A percentile compares a stretch with the other conserved stretches of the same genome.
Evolutionary conservation across 495 filamentous ascomycete species (phyloP).

Genomic region (Penicillium parvum): DNA sequence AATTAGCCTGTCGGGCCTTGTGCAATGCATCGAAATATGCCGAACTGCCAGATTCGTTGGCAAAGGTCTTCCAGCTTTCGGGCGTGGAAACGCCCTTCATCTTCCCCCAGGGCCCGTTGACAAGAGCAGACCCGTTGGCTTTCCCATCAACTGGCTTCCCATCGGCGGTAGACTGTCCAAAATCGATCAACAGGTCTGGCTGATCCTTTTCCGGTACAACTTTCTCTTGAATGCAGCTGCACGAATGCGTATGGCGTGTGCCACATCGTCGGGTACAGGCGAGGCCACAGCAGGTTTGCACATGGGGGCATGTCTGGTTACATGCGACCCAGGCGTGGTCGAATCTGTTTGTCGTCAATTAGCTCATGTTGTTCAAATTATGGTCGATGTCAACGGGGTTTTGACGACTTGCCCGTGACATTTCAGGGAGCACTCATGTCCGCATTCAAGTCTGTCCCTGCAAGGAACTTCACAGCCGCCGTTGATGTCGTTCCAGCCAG

Average conservation of each 20-base stretch:
- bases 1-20: too few species aligned
- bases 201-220: too few species aligned
- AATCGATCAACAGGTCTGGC: too few species aligned
- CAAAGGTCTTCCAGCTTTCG: too few species aligned
- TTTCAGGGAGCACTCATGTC: slow-evolving; percentile 32
- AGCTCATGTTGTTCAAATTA: background rate
- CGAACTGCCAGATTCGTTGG: too few species aligned
- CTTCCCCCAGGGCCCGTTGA: too few species aligned
- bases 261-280: slow-evolving; percentile 6
- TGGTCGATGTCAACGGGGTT: background rate
- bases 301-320: slow-evolving; percentile 1
- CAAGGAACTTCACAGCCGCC: slow-evolving; percentile 44
- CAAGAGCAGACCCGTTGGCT: too few species aligned
- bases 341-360: too few species aligned
- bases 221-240: slow-evolving; percentile 3
- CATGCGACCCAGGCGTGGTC: slow-evolving; percentile 8
- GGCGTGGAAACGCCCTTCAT: too few species aligned
- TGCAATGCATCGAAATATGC: too few species aligned
- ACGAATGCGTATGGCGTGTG: slow-evolving; percentile 8
- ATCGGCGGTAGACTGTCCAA: too few species aligned
- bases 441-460: slow-evolving; percentile 31
- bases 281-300: slow-evolving; percentile 1
- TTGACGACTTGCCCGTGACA: slow-evolving; percentile 38
- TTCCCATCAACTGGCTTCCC: too few species aligned
- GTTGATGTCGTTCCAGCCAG: slow-evolving; percentile 50